These are phyloP conservation scores for Paracamarosporium sp. DNA, from an alignment of 2,329 filamentous ascomycete species.

Conservation along the genomic window DNA sequence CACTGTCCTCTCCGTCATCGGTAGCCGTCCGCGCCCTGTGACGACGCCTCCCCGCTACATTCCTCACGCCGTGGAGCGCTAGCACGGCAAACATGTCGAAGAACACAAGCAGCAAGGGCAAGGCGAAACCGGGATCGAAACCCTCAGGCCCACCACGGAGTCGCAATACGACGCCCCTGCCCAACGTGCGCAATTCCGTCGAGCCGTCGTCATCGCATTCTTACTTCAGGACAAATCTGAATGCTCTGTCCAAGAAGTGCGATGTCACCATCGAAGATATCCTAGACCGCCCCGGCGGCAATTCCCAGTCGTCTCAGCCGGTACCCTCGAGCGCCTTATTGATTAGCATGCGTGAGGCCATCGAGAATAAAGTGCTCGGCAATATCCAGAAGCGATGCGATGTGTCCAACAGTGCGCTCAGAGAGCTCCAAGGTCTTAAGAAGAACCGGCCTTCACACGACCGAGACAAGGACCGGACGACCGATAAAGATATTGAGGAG, in stretches of 20 bases:
- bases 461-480: slow-evolving; percentile 55
- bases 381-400: slow-evolving; percentile 61
- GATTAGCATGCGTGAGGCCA: slow-evolving; percentile 68
- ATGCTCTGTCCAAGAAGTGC: slow-evolving; percentile 63
- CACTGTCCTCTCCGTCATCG: background rate
- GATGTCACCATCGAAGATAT: slow-evolving; percentile 73
- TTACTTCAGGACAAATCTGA: slow-evolving; percentile 67
- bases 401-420: slow-evolving; percentile 76
- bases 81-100: slow-evolving; percentile 21
- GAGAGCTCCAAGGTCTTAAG: slow-evolving; percentile 69
- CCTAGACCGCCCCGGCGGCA: slow-evolving; percentile 66
- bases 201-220: slow-evolving; percentile 54
- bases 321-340: slow-evolving; percentile 68
- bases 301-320: slow-evolving; percentile 54
- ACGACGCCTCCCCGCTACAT: slow-evolving; percentile 10
- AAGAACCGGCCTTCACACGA: slow-evolving; percentile 67
- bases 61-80: slow-evolving; percentile 5
- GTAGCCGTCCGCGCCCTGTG: slow-evolving; percentile 3
- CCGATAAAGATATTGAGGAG: slow-evolving; percentile 56
- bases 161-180: slow-evolving; percentile 78
- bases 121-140: slow-evolving; percentile 56
- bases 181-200: slow-evolving; percentile 58
- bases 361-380: slow-evolving; percentile 62
- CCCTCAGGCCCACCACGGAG: slow-evolving; percentile 57
- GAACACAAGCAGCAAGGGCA: slow-evolving; percentile 52